Percentiles rank a stretch among this genome's conserved stretches.
phyloP scores from a whole-genome alignment of 441 rosid genomes.

The Bruguiera hainesii region DNA sequence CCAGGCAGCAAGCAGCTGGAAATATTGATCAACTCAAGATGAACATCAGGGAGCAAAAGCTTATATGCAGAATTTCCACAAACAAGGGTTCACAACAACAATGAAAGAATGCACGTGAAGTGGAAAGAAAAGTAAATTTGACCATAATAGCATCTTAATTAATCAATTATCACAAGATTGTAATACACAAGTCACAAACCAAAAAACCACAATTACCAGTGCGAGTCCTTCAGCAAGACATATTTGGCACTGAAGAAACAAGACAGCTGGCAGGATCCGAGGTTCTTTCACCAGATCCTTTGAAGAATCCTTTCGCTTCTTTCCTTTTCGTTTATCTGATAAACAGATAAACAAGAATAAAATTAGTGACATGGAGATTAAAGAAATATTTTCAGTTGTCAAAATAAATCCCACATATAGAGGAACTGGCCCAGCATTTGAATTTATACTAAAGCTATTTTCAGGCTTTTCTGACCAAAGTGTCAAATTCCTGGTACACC shows the following conservation, averaged over 20 bases:
- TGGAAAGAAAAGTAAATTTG: neutral
- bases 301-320: conserved; percentile 66
- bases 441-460: too few relatives aligned
- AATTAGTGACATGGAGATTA: conserved; percentile 7
- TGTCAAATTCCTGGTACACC: neutral
- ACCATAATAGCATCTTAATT: neutral
- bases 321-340: conserved; percentile 78
- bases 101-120: neutral
- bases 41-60: conserved; percentile 1
- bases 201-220: conserved; percentile 42
- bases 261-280: conserved; percentile 64
- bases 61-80: neutral
- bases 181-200: neutral
- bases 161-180: neutral
- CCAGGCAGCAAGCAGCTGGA: conserved; percentile 88
- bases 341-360: conserved; percentile 16
- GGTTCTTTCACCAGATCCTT: conserved; percentile 61
- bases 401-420: neutral
- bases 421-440: conserved; percentile 4
- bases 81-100: neutral
- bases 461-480: neutral
- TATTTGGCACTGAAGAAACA: conserved; percentile 78
- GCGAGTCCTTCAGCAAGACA: conserved; percentile 90
- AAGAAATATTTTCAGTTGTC: conserved; percentile 7
- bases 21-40: conserved; percentile 3